Evolutionary conservation across 208 protist genomes (phyloP), one percentile per base, ranked within the genome.

Genomic region (Wallacemonas sp.): DNA sequence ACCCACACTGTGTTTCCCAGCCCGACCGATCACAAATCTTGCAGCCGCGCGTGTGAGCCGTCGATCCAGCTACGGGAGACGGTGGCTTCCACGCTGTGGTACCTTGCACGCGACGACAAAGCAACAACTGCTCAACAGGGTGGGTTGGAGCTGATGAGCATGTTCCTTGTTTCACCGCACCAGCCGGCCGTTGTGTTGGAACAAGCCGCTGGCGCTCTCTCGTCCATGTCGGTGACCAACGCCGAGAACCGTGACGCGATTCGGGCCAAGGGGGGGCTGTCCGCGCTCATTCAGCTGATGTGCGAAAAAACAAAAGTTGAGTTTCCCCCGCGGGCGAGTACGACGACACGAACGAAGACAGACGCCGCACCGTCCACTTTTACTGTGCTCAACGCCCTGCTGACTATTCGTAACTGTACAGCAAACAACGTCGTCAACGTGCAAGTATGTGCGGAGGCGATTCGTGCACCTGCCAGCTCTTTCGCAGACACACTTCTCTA

Each of bases 91-190:
- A 84, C 88, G 10, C 46, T 97, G 37, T 96, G 89, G 92, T 90
- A 97, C 68, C 68, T 95, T 13, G 85, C 90, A 8, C 76, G 89
- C 9, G 85, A 94, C 52, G 90, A 97, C 72, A 97, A 97, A 69
- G 78, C 83, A 8, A 79, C 73, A 8, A 76, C 85, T 21, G 83
- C 87, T 0, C 63, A 86, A 32, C 81, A 93, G 62, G 85, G 85
- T 38, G 93, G 89, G 17, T 53, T 97, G 50, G 76, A 92, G 39
- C 75, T 91, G 39, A 85, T 97, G 76, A 88, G 87, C 55, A 79
- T 80, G 59, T 68, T 97, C 3, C 41, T 97, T 19, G 46, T 81
- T 12, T 72, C 81, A 0, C 69, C 76, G n/a, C 64, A 84, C 26
- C 78, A 88, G 53, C 79, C 87, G 9, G 77, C 78, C 24, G 85